phyloP scores from a whole-genome alignment of 371 early-diverging fungal species.

The Syncephalis plumigaleata region DNA sequence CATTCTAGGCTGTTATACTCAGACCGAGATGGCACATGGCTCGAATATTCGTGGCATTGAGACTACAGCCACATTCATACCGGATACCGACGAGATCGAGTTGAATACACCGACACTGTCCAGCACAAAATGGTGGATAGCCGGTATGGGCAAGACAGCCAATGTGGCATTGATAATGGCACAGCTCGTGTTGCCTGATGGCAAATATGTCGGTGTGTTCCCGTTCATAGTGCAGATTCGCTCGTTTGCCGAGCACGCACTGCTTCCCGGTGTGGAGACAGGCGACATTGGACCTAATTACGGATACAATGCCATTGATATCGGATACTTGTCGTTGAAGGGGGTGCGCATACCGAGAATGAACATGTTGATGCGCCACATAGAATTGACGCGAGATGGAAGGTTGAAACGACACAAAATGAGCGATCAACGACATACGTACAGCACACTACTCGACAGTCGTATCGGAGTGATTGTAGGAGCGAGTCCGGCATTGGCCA shows the following conservation, averaged over 20 bases:
- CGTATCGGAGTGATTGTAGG: constrained; percentile 40
- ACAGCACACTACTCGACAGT: constrained; percentile 65
- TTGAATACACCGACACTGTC: constrained; percentile 82
- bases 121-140: constrained; percentile 96
- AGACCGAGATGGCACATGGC: constrained; percentile 84
- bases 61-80: constrained; percentile 84
- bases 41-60: constrained; percentile 87
- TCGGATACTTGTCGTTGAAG: constrained; percentile 73
- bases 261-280: constrained; percentile 41
- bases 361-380: constrained; percentile 83
- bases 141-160: constrained; percentile 74
- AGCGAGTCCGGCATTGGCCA: constrained; percentile 37
- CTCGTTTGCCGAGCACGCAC: constrained; percentile 30
- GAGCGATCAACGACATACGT: constrained; percentile 37
- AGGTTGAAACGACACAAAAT: constrained; percentile 52
- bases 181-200: constrained; percentile 47
- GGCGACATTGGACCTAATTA: constrained; percentile 61
- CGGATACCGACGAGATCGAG: constrained; percentile 62
- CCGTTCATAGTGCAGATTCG: constrained; percentile 55
- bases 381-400: constrained; percentile 65
- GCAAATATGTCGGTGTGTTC: constrained; percentile 62
- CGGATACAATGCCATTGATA: constrained; percentile 71
- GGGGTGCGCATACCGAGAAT: constrained; percentile 61
- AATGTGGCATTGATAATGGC: constrained; percentile 70
- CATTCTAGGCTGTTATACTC: constrained; percentile 61